Evolutionary conservation across 352 stramenopile genomes (phyloP).

Genomic region (Globisporangium uncinulatum): DNA sequence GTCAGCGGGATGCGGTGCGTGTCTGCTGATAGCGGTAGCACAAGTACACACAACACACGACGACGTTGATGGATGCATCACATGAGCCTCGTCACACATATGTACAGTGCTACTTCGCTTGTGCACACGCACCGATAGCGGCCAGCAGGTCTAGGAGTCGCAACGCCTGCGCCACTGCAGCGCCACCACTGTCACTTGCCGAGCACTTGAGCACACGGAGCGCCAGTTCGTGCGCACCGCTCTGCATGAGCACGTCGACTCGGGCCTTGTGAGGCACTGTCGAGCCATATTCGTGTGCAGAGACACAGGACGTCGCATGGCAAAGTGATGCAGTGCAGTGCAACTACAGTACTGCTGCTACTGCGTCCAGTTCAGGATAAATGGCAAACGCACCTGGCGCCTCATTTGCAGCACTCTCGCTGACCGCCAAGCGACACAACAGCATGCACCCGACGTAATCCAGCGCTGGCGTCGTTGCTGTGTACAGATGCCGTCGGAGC

Average conservation of each 20-base stretch:
- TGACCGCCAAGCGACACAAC: slow-evolving; percentile 34
- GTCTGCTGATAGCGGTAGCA: slow-evolving; percentile 19
- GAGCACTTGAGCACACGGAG: slow-evolving; percentile 31
- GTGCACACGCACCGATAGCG: slow-evolving; percentile 26
- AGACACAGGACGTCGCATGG: background rate
- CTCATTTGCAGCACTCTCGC: slow-evolving; percentile 3
- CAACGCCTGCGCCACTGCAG: slow-evolving; percentile 39
- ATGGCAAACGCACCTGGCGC: slow-evolving; percentile 10
- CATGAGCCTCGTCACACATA: background rate
- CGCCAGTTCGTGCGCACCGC: slow-evolving; percentile 40
- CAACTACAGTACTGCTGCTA: too few species aligned
- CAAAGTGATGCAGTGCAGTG: background rate
- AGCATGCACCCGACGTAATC: slow-evolving; percentile 50
- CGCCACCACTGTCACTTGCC: slow-evolving; percentile 8
- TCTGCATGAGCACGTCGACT: slow-evolving; percentile 28
- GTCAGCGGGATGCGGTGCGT: slow-evolving; percentile 45
- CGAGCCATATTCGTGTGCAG: background rate
- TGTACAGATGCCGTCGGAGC: background rate
- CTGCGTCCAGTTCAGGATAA: too few species aligned
- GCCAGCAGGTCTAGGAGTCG: slow-evolving; percentile 47
- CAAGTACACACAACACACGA: slow-evolving; percentile 1
- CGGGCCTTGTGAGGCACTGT: slow-evolving; percentile 22
- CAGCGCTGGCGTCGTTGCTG: slow-evolving; percentile 13
- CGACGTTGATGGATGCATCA: too few species aligned
- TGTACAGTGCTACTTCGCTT: background rate